Percentiles rank a stretch among this genome's conserved stretches.
These are phyloP conservation scores for Venturia pyrina DNA, from an alignment of 2,329 filamentous ascomycete genomes.

Conservation along the genomic window DNA sequence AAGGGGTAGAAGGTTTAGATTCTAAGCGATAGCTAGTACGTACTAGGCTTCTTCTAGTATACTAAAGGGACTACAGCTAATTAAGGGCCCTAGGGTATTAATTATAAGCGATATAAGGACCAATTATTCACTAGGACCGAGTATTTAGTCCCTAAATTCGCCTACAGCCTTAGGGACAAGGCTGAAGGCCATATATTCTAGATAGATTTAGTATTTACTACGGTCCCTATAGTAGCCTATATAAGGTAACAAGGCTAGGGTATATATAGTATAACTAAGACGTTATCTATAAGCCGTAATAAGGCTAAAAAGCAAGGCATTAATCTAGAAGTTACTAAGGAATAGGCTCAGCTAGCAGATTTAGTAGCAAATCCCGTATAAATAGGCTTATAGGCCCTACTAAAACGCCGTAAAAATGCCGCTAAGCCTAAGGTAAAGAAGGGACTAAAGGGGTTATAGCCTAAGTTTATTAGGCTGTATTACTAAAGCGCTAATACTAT, in stretches of 20 bases:
- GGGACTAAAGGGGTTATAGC: neutral
- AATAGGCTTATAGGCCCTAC: no score
- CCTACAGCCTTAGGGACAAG: neutral
- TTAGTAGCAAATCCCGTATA: no score
- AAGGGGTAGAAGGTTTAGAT: neutral
- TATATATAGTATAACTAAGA: neutral
- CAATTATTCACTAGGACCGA: neutral
- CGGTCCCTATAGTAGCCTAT: no score
- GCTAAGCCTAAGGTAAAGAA: no score
- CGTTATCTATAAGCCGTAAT: no score
- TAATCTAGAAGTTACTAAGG: no score
- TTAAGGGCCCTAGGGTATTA: neutral
- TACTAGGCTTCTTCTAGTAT: neutral
- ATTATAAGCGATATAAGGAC: neutral
- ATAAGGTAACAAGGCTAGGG: neutral
- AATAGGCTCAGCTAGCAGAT: no score
- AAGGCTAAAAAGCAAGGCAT: no score
- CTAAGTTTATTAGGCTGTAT: neutral
- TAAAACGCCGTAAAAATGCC: no score
- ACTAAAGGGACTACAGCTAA: neutral
- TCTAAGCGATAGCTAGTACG: neutral
- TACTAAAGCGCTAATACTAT: neutral
- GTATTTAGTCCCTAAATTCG: neutral
- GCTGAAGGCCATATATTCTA: neutral
- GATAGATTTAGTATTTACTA: neutral